Conservation (phyloP, 2,329 filamentous ascomycete species). For the Sporothrix variecibatus region DNA sequence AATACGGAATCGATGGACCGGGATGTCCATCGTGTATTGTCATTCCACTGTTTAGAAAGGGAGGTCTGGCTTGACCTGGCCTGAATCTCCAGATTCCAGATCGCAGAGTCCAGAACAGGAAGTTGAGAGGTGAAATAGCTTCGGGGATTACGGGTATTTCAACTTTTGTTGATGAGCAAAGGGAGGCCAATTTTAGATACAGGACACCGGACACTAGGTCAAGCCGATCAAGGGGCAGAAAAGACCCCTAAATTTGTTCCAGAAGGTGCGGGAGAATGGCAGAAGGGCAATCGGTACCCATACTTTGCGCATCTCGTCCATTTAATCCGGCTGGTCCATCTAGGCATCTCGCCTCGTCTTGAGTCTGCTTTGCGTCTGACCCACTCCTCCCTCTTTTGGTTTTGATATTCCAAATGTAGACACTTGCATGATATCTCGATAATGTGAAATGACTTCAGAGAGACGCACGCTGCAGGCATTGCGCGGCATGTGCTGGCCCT, state of each 20-base stretch:
- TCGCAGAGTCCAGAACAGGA: neutral
- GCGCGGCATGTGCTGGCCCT: neutral
- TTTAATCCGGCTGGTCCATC: neutral
- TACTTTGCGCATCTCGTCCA: neutral
- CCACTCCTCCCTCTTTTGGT: neutral
- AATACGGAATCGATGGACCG: neutral
- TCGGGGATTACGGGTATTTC: neutral
- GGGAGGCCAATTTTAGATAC: neutral
- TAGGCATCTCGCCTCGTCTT: slow-evolving; percentile 3
- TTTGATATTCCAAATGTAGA: neutral
- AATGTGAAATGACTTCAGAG: neutral
- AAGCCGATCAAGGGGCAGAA: neutral
- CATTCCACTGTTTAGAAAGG: neutral
- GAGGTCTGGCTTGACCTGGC: neutral
- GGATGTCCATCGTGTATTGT: neutral
- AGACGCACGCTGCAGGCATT: neutral
- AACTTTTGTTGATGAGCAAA: neutral
- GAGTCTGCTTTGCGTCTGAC: neutral
- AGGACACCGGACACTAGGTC: neutral
- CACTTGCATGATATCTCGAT: neutral
- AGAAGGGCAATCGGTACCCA: neutral
- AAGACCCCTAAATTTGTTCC: neutral
- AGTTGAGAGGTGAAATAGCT: neutral
- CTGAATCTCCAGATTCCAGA: neutral
- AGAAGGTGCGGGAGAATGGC: slow-evolving; percentile 13